These are phyloP conservation scores for Alternaria brassicae DNA, from an alignment of 2,329 filamentous ascomycete species.

Conservation along the genomic window DNA sequence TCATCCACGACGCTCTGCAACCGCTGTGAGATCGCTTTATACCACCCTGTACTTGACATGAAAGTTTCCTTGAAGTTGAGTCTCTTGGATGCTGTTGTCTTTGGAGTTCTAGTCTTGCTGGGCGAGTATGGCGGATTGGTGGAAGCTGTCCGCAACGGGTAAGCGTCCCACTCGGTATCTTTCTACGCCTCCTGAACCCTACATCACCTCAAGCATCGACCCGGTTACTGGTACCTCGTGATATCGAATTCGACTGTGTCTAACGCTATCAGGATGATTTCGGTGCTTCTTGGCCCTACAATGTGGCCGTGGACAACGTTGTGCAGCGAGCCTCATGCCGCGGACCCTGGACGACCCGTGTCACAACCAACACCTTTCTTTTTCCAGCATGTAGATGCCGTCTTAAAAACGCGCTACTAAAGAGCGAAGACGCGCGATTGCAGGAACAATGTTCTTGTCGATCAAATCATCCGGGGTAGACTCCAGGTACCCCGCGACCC, in stretches of 20 bases:
- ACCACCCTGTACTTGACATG: not conserved
- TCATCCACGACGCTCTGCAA: not conserved
- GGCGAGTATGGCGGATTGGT: not conserved
- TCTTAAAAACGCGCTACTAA: constrained; percentile 12
- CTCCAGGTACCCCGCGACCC: constrained; percentile 17
- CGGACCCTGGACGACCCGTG: not conserved
- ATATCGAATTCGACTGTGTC: not conserved
- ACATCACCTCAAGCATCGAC: constrained; percentile 2
- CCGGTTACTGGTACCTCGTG: constrained; percentile 4
- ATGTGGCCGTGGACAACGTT: not conserved
- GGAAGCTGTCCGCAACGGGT: not conserved
- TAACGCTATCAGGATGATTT: not conserved
- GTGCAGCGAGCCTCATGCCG: not conserved
- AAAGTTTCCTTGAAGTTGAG: not conserved
- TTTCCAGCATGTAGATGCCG: constrained; percentile 15
- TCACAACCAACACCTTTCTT: constrained; percentile 17
- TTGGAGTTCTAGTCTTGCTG: not conserved
- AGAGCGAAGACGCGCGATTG: constrained; percentile 25
- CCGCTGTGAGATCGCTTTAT: not conserved
- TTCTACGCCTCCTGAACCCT: not conserved
- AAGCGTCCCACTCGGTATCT: constrained; percentile 1
- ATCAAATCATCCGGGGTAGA: constrained; percentile 15
- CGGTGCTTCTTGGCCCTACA: constrained; percentile 9
- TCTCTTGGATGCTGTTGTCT: not conserved
- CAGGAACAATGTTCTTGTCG: constrained; percentile 31